Evolutionary conservation across 371 early-diverging fungal genomes (phyloP).

Genomic region (Rhizomucor pusillus): DNA sequence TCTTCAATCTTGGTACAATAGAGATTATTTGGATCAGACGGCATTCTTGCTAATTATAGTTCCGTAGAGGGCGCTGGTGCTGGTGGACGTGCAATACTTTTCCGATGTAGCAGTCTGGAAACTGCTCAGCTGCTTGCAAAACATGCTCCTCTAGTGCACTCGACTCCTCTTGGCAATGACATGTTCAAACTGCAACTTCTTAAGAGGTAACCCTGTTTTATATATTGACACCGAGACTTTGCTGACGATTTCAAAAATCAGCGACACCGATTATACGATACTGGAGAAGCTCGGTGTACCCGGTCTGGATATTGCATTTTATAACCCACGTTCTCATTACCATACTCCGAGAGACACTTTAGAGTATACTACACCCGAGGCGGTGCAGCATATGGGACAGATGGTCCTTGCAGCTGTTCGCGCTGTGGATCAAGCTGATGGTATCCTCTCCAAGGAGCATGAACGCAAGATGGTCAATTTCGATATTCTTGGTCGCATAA

Average conservation of each 20-base stretch:
- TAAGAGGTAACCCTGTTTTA: constrained; percentile 59
- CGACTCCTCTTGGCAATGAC: constrained; percentile 66
- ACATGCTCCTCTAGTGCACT: constrained; percentile 23
- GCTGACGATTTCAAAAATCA: constrained; percentile 3
- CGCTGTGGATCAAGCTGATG: constrained; percentile 37
- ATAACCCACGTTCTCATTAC: constrained; percentile 65
- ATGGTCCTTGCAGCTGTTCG: constrained; percentile 42
- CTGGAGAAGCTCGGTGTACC: constrained; percentile 59
- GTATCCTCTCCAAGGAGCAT: constrained; percentile 24
- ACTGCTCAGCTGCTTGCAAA: constrained; percentile 43
- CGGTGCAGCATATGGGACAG: constrained; percentile 65
- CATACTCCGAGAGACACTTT: constrained; percentile 66
- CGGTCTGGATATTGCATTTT: constrained; percentile 78
- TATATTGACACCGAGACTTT: neutral
- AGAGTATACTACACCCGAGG: constrained; percentile 44
- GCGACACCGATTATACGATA: constrained; percentile 71
- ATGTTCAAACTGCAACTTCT: constrained; percentile 61
- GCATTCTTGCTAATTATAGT: neutral
- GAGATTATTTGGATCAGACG: no score
- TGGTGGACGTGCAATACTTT: constrained; percentile 73
- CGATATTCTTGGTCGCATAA: constrained; percentile 51
- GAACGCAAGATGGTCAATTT: constrained; percentile 44
- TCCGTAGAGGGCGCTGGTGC: constrained; percentile 71
- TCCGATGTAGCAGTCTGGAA: constrained; percentile 59
- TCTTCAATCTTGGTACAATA: constrained; percentile 80